Base-by-base conservation (phyloP, 306 rosid species). In the Sphenostylis stenocarpa region DNA sequence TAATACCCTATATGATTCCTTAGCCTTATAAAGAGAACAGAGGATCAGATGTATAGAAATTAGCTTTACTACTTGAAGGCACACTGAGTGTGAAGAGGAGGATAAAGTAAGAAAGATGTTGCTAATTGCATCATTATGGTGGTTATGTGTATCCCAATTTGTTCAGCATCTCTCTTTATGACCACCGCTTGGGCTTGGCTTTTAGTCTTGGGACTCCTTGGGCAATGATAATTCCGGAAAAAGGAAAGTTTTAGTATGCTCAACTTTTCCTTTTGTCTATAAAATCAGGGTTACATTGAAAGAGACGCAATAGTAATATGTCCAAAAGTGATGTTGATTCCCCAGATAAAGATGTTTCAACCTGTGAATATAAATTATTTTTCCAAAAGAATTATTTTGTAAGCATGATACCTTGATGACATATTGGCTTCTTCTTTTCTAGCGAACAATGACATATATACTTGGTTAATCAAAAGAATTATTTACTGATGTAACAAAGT, bases 321-420 rank as follows among this genome's bases (percentile, higher is more conserved):
- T 83, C 84, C 85, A 83, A 80, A 85, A 67, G 73, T 62, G 74
- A 84, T 48, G 84, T 75, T 79, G 88, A 74, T 79, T 73, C 63
- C 81, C 62, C 14, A 69, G 62, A 81, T 81, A 82, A 72, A 53
- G 80, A 72, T 83, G 6, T 72, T 81, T 81, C 44, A 69, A 69
- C 48, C 74, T 76, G 41, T 39, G 5, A 76, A 73, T 73, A 44
- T 73, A 44, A 47, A 31, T 61, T 44, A 52, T 3, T 67, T 34
- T 55, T 33, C 53, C 1, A 43, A 57, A 45, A 11, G 5, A 41
- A 41, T 41, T 41, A 41, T 77, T 70, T 61, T 61, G 82, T 53
- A 71, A 79, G 81, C 91, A 70, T 87, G 90, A 90, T 80, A 70
- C 73, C 76, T 67, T 5, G 45, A 69, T 90, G 92, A 85, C 85